Conservation (phyloP, 352 stramenopile species). For the Phytophthora kernoviae region DNA sequence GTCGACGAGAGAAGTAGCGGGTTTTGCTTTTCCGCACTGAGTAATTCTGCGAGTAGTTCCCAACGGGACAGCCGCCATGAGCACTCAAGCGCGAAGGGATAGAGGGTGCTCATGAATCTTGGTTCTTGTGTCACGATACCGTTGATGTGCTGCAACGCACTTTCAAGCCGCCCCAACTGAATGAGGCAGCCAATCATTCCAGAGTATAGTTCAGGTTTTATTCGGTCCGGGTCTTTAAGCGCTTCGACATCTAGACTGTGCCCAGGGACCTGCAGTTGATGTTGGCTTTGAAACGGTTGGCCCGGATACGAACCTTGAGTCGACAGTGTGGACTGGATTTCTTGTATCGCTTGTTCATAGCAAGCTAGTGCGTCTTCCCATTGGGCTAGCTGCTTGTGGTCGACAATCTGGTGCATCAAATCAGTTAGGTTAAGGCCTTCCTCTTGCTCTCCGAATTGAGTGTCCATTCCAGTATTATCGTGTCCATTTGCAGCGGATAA, state of each 20-base stretch:
- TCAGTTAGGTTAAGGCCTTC: constrained; percentile 62
- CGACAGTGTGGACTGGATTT: constrained; percentile 58
- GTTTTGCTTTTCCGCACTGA: constrained; percentile 79
- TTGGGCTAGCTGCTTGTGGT: constrained; percentile 71
- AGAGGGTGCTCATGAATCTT: constrained; percentile 77
- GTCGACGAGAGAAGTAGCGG: constrained; percentile 52
- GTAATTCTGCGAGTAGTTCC: constrained; percentile 75
- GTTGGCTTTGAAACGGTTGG: constrained; percentile 25
- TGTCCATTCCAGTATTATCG: constrained; percentile 28
- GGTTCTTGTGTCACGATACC: constrained; percentile 83
- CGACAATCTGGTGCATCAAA: constrained; percentile 72
- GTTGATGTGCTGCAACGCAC: constrained; percentile 86
- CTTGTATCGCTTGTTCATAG: constrained; percentile 81
- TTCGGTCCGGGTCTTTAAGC: constrained; percentile 49
- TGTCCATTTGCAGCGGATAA: constrained; percentile 51
- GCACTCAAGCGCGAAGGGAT: constrained; percentile 83
- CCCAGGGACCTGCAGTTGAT: constrained; percentile 19
- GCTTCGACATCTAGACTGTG: constrained; percentile 38
- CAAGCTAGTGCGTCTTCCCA: constrained; percentile 80
- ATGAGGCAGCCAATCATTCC: constrained; percentile 87
- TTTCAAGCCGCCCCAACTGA: constrained; percentile 82
- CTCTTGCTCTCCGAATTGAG: constrained; percentile 28
- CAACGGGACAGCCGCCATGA: constrained; percentile 87
- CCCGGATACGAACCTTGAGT: constrained; percentile 27
- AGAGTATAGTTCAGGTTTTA: constrained; percentile 80